These are phyloP conservation scores for Candida peoriensis DNA, from an alignment of 805 yeast genomes.

Conservation along the genomic window DNA sequence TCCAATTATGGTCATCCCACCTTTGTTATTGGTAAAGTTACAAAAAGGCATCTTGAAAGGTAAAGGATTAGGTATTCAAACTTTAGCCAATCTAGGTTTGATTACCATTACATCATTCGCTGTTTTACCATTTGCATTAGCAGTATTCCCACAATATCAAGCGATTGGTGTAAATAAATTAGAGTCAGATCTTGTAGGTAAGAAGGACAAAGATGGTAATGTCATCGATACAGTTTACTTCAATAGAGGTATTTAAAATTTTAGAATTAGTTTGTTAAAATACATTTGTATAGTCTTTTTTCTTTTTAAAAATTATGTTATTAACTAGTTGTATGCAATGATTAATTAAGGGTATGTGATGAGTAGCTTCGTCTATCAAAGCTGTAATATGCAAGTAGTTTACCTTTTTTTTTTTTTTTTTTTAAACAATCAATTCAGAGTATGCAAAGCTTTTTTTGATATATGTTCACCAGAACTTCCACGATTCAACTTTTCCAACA, in stretches of 20 bases:
- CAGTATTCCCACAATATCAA: slow-evolving; percentile 90
- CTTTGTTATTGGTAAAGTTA: slow-evolving; percentile 71
- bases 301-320: background rate
- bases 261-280: background rate
- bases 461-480: slow-evolving; percentile 58
- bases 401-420: no score
- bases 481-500: slow-evolving; percentile 34
- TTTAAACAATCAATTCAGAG: no score
- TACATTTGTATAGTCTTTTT: background rate
- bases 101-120: slow-evolving; percentile 81
- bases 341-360: no score
- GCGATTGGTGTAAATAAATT: slow-evolving; percentile 50
- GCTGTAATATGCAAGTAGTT: no score
- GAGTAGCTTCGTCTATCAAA: no score
- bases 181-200: slow-evolving; percentile 58
- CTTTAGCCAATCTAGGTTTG: slow-evolving; percentile 75
- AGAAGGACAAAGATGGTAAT: slow-evolving; percentile 59
- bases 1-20: slow-evolving; percentile 96
- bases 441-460: no score
- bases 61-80: slow-evolving; percentile 59
- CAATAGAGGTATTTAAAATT: slow-evolving; percentile 80
- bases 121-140: slow-evolving; percentile 92
- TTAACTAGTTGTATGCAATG: no score
- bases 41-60: slow-evolving; percentile 69
- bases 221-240: slow-evolving; percentile 63